Conservation (phyloP, 768 basidiomycete genomes). For the Thelephora ganbajun region DNA sequence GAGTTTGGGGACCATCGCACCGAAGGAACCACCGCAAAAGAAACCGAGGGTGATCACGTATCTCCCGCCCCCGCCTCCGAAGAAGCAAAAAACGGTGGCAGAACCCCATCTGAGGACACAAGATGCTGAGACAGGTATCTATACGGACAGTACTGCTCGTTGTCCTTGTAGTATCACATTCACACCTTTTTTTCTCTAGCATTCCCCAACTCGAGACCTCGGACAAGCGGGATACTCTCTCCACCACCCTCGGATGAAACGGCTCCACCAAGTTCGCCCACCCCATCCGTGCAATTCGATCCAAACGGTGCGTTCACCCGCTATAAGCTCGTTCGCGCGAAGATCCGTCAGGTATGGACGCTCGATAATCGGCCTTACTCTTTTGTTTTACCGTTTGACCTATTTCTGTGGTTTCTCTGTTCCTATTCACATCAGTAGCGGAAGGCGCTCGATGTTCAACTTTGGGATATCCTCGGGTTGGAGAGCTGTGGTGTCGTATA, state of each 20-base stretch:
- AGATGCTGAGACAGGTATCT: not conserved
- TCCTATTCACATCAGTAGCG: constrained; percentile 15
- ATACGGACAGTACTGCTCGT: not conserved
- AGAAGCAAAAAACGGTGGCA: too few species aligned
- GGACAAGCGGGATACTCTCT: not conserved
- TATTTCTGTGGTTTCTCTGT: not conserved
- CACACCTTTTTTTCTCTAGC: not conserved
- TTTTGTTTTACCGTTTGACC: not conserved
- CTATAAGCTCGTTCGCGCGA: constrained; percentile 3
- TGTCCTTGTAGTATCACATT: constrained; percentile 3
- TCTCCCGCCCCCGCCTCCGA: too few species aligned
- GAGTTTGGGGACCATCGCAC: not conserved
- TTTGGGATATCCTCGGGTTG: constrained; percentile 14
- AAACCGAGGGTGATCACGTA: too few species aligned
- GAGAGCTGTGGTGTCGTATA: constrained; percentile 17
- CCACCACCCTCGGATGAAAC: constrained; percentile 2
- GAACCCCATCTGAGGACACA: not conserved
- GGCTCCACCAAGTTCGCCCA: not conserved
- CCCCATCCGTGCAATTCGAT: constrained; percentile 1
- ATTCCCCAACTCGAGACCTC: too few species aligned
- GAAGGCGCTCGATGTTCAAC: constrained; percentile 11
- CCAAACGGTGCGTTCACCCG: not conserved
- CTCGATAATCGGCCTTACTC: too few species aligned
- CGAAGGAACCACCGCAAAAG: too few species aligned
- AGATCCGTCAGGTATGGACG: constrained; percentile 7